Evolutionary conservation across 2,329 filamentous ascomycete species (phyloP), one percentile per base, ranked within the genome.

Genomic region (Blumeria graminis): DNA sequence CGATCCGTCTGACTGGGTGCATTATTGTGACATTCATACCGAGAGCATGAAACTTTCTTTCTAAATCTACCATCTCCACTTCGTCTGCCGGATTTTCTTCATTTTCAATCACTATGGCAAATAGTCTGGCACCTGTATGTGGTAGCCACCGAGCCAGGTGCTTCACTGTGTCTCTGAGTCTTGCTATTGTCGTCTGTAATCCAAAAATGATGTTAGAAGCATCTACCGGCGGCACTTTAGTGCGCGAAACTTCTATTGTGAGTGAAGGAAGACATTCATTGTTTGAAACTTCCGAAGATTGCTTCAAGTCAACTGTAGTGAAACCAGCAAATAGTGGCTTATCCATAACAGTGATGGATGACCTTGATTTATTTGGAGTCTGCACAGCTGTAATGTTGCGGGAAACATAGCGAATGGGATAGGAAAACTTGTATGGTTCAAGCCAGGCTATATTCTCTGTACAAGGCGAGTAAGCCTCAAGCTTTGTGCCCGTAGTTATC

Each of bases 141-240:
- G 64, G 61, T 0, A 66, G 59, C 65, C 64, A 67, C n/a, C 64
- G 59, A 34, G 58, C 62, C 18, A 67, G 53, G 55, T 65, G 64
- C 52, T 62, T 63, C 14, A 64, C 61, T 3, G 64, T 65, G 22
- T 62, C 63, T 18, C 60, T 62, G 33, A 67, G 57, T 8, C 64
- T 60, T 9, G 56, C 56, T 36, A 66, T 63, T 10, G 64, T 66
- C 0, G 65, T 67, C 43, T 64, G 63, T 9, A 65, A 39, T 10
- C 63, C 64, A 56, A 67, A 67, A 66, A 78, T 74, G 66, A 78
- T 77, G 59, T 77, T 74, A 55, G 74, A 75, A 7, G 75, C 70
- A 58, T 79, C 75, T 57, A 71, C 57, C 18, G 57, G 55, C 0
- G 34, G 43, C 35, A 56, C 36, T 6, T 58, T 53, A 10, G 59